Evolutionary conservation across 352 stramenopile species (phyloP), one percentile per base, ranked within the genome.

Genomic region (Phytophthora podocarpi): DNA sequence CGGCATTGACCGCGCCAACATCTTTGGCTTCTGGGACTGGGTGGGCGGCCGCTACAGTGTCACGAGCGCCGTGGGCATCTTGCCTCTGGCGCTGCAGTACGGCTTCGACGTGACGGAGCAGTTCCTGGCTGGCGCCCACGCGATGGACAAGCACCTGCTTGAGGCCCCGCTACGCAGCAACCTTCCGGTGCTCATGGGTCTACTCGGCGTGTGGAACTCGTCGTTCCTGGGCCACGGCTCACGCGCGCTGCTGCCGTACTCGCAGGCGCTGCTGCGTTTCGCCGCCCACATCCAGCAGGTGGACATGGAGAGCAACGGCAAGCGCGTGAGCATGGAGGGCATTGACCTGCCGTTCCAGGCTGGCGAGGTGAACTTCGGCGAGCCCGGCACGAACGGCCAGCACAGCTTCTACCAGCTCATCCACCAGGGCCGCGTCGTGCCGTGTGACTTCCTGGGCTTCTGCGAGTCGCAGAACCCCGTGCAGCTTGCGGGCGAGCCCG

Each of bases 391-490:
- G 46, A 99, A 99, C 78, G 96, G 96, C 20, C 97, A 99, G 80
- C 97, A 99, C 89, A 93, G 76, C 48, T 99, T 99, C 78, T 99
- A 99, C 78, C 98, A 99, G 87, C 85, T 99, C 35, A 97, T 99
- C 62, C 98, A 99, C 88, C 97, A 99, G 78, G 96, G 96, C 52
- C 87, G 93, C 39, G 89, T 97, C 20, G 97, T 99, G 42, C 97
- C 98, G 30, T 95, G 89, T 59, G 98, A 99, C 70, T 99, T 99
- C 74, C 97, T 99, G 60, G 98, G 97, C 28, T 99, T 99, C 72
- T 94, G 95, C 62, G 82, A 99, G 74, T 98, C 83, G 59, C 97
- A 99, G 80, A 87, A 90, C 69, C 85, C 87, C 34, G 72, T 97
- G 48, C 31, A 70, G 35, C 75, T 93, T 43, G 76, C 75, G 0